Base-by-base conservation (phyloP, 257 asterid species). In the Coffea eugenioides region DNA sequence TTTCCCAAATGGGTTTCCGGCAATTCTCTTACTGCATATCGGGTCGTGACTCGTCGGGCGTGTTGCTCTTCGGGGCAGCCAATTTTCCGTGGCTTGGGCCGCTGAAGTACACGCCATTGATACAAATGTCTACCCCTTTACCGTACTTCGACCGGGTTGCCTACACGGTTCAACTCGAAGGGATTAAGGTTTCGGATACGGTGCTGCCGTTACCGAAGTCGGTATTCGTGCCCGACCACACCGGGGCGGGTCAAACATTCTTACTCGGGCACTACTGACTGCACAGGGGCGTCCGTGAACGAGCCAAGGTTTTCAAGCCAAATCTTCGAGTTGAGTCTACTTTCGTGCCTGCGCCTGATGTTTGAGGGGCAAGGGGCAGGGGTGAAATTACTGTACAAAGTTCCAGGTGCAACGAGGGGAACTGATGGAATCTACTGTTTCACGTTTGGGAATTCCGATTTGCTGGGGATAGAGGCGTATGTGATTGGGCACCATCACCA, bases 401-500 rank as follows among this genome's bases (percentile, higher is more conserved):
- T 92, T 7, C 84, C 87, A 43, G 93, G 95, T 23, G 79, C 64
- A 82, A 88, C 25, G n/a, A 81, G 92, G 81, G 96, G 88, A 1
- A 76, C 48, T 3, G 94, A 90, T 68, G 89, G 59, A 36, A 80
- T 92, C 0, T 82, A 83, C 39, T 94, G 97, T 77, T 83, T 92
- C 75, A 94, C 97, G 23, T 94, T 92, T 71, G 97, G 98, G 49
- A 92, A 91, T 68, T 92, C 98, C 69, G 98, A 94, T 66, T 73
- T 94, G 72, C 36, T 92, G 85, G 98, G 98, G 0, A 89, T 89
- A 15, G 97, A 92, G 64, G 97, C 98, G 16, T 90, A 81, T 41
- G 85, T 92, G 61, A 92, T 94, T 70, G 98, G 98, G 31, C 96
- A 94, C 65, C 97, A 93, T 76, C 97, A 92, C 71, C 98, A 93